Conservation (phyloP, 192 early-diverging fungal species). For the Backusella mclennaniae region DNA sequence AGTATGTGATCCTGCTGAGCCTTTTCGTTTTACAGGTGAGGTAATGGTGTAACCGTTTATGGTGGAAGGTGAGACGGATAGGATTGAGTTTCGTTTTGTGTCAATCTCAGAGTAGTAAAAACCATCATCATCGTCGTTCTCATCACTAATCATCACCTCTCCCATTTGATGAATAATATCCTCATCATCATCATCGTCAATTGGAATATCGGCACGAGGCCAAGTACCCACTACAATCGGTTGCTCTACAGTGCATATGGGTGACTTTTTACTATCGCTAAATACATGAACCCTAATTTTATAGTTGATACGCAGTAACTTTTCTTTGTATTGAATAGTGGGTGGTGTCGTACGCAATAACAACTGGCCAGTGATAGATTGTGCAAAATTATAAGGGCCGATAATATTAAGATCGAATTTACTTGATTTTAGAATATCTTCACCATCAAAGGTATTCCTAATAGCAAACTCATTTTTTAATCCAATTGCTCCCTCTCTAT, state of each 20-base stretch:
- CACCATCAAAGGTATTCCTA: constrained; percentile 15
- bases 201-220: constrained; percentile 29
- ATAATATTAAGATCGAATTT: constrained; percentile 23
- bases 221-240: constrained; percentile 36
- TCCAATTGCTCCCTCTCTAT: too few species aligned
- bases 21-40: constrained; percentile 1
- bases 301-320: constrained; percentile 23
- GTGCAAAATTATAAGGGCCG: constrained; percentile 27
- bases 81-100: not conserved
- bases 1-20: constrained; percentile 1
- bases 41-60: not conserved
- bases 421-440: constrained; percentile 11
- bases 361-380: constrained; percentile 21
- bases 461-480: not conserved
- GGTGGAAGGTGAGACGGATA: constrained; percentile 1
- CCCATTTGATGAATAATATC: constrained; percentile 15
- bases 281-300: constrained; percentile 25
- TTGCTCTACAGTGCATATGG: constrained; percentile 16
- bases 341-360: constrained; percentile 30
- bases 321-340: constrained; percentile 31
- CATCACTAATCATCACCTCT: constrained; percentile 20
- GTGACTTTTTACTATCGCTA: not conserved
- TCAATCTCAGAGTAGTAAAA: not conserved
- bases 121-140: constrained; percentile 7
- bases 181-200: constrained; percentile 35